Base-by-base conservation (phyloP, 352 stramenopile species). In the Pythium coloratum region DNA sequence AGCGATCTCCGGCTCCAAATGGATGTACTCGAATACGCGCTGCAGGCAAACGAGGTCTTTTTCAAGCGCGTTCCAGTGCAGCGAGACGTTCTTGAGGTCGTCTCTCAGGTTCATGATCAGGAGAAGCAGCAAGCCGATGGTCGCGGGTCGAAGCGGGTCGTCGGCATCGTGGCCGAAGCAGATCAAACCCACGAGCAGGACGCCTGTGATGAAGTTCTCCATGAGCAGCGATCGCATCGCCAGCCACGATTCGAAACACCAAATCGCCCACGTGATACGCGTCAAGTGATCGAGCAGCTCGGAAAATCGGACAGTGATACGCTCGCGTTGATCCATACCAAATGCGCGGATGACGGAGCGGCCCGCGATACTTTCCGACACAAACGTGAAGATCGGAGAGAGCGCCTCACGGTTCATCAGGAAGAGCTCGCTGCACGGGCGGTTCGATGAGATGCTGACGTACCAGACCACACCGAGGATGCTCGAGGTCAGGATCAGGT, bases 161-260 rank as follows among this genome's bases (percentile, higher is more conserved):
- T 71, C 58, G 4, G 63, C 58, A 55, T 75, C 69, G 32, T 71
- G 63, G 36, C 69, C 69, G 55, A 75, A 70, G 38, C 33, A 62
- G 33, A 75, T 71, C 9, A 75, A 24, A 3, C 63, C 63, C 20
- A 67, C 18, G 8, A 75, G 64, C 10, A 75, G 33, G 1, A 55
- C 55, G 30, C 69, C 63, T 0, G 75, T 76, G 42, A 81, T 55
- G 20, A 75, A 10, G 20, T 68, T 81, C 47, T 81, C 75, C 24
- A 78, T 64, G 0, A 81, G 36, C 20, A 81, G 32, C 26, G 71
- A 75, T 16, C 71, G 71, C 51, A 81, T 74, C 20, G 51, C 28
- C 6, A 81, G 66, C 62, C 66, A 78, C 33, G 65, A 67, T 42
- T 78, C 69, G 36, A 78, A 78, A 18, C 62, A 67, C 72, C 71